Percentiles rank a stretch among this genome's conserved stretches.
These are phyloP conservation scores for Chalciporus sphaerocephalus DNA, from an alignment of 768 basidiomycete genomes.

Conservation along the genomic window DNA sequence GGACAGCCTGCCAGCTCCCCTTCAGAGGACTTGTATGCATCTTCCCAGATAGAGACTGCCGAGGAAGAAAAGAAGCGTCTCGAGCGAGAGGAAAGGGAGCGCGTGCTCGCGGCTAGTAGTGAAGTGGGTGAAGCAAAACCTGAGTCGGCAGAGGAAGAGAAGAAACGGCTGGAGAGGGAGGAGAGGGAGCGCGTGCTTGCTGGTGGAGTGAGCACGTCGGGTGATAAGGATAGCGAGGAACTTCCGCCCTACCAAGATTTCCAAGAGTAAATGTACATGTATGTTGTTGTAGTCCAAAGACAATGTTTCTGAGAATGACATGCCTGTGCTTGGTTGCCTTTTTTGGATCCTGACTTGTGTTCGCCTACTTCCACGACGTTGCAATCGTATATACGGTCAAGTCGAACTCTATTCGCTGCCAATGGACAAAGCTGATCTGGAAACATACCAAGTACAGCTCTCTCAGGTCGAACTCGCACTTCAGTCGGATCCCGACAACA, in stretches of 20 bases:
- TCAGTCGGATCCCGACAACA: conserved; percentile 66
- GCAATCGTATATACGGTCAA: not conserved
- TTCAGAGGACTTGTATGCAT: conserved; percentile 29
- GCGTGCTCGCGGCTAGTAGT: conserved; percentile 31
- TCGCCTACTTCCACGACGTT: not conserved
- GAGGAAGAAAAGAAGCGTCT: conserved; percentile 68
- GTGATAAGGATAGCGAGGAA: conserved; percentile 32
- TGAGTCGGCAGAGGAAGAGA: conserved; percentile 62
- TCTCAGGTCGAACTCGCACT: conserved; percentile 85
- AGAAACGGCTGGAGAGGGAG: conserved; percentile 59
- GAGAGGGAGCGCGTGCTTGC: conserved; percentile 53
- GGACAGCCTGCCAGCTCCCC: conserved; percentile 25
- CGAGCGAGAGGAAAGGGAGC: conserved; percentile 49
- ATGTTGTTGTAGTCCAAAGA: not conserved
- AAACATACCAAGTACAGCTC: conserved; percentile 86
- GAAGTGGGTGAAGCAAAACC: conserved; percentile 13
- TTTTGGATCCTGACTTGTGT: conserved; percentile 14
- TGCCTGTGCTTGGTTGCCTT: conserved; percentile 9
- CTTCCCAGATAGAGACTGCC: conserved; percentile 44
- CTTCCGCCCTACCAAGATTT: conserved; percentile 46
- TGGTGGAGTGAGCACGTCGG: conserved; percentile 12
- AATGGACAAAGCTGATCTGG: conserved; percentile 67
- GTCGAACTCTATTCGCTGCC: not conserved
- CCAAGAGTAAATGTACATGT: conserved; percentile 7
- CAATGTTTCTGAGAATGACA: no score